Percentiles rank a stretch among this genome's conserved stretches.
Evolutionary conservation across 805 yeast genomes (phyloP).

Genomic region (Sugiyamaella valdiviana): DNA sequence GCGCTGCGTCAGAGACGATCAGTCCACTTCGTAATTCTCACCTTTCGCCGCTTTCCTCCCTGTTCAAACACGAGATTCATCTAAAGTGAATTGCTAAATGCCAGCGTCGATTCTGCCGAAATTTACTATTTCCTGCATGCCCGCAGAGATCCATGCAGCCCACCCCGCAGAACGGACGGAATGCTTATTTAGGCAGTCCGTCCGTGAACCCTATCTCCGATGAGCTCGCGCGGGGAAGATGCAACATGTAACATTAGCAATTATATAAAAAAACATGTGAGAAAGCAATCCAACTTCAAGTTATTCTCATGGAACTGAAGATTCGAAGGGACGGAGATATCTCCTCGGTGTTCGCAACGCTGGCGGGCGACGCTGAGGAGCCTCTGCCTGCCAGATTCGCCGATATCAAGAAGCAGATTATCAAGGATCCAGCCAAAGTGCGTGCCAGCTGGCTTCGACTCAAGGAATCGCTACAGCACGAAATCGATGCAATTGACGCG

Average conservation of each 20-base stretch:
- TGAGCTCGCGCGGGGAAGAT: too few species aligned
- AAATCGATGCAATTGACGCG: conserved; percentile 6
- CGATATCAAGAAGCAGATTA: conserved; percentile 9
- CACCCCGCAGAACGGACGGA: neutral
- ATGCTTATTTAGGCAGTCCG: neutral
- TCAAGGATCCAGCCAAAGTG: conserved; percentile 1
- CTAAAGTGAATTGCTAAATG: neutral
- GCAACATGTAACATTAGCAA: neutral
- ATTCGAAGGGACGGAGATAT: conserved; percentile 13
- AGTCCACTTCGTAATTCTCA: neutral
- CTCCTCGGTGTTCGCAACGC: conserved; percentile 18
- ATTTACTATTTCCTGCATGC: too few species aligned
- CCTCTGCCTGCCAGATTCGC: conserved; percentile 10
- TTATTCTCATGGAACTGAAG: conserved; percentile 1
- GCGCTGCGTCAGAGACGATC: neutral
- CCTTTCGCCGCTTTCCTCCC: neutral
- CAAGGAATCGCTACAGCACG: conserved; percentile 4
- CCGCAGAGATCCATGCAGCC: too few species aligned
- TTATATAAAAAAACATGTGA: too few species aligned
- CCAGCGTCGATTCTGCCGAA: too few species aligned
- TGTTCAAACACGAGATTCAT: conserved; percentile 1
- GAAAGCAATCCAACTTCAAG: neutral
- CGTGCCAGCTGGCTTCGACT: conserved; percentile 7
- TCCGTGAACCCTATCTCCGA: too few species aligned
- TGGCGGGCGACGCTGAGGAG: conserved; percentile 11